Conservation (phyloP, 768 basidiomycete genomes). For the Suillus subalutaceus region DNA sequence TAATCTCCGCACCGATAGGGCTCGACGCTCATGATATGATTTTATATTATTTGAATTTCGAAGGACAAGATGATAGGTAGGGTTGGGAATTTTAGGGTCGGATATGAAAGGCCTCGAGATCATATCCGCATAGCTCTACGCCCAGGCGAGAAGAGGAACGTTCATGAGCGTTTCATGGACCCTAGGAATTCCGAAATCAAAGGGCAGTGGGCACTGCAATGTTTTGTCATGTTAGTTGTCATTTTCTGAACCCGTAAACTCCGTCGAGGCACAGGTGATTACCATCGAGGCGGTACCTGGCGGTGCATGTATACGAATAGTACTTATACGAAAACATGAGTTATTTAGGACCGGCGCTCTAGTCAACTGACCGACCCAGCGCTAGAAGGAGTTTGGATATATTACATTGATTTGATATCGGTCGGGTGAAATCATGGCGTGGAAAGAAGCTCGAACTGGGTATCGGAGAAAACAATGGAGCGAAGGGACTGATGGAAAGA, state of each 20-base stretch:
- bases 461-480: not conserved
- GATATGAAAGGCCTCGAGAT: not conserved
- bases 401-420: not conserved
- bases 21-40: not conserved
- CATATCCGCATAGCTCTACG: not conserved
- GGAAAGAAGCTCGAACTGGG: not conserved
- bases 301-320: not conserved
- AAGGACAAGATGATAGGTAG: not conserved
- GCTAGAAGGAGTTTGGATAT: not conserved
- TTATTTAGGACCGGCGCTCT: not conserved
- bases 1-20: not conserved
- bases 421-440: not conserved
- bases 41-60: not conserved
- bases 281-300: not conserved
- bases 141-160: not conserved
- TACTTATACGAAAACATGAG: not conserved
- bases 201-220: not conserved
- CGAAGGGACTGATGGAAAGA: not conserved
- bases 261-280: conserved; percentile 1
- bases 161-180: not conserved
- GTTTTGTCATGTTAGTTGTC: not conserved
- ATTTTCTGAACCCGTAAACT: not conserved
- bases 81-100: not conserved
- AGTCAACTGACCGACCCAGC: not conserved
- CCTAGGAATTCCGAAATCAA: not conserved